Base-by-base conservation (phyloP, 129 eudicot species). In the Oenanthe sinensis region DNA sequence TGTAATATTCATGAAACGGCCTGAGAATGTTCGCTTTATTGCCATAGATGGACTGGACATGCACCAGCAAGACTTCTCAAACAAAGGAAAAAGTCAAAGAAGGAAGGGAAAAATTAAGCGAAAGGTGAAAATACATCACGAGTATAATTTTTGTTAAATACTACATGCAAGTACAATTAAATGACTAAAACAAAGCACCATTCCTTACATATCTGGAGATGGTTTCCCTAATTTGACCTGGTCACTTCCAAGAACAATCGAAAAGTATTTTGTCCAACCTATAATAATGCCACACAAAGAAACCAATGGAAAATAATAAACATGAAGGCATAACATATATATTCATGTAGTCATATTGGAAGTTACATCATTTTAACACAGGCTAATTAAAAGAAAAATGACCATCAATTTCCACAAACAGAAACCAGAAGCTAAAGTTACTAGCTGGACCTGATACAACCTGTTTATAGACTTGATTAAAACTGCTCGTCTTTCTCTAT, bases 141-240 rank as follows among this genome's bases (percentile, higher is more conserved):
- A 62, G 33, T 16, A 65, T 36, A 65, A 50, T 36, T 10, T 43
- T 16, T 10, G 28, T 62, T 60, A 9, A 6, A 17, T 19, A 77
- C 19, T 6, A 28, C 71, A 63, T 67, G 42, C 14, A 67, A 65
- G 75, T 19, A 68, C 65, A 78, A 43, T 4, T 5, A 65, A 65
- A 65, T 28, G 71, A 65, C 71, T n/a, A 22, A 7, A 28, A 17
- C 65, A 76, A 67, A 30, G 47, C 19, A 14, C 13, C 43, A 15
- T 33, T 15, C 63, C 91, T 89, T 86, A 91, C 97, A 93, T 79
- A 72, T 93, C 95, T 76, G 98, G 98, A 48, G 97, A 81, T 33
- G 98, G 98, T 80, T 93, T 93, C 81, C 98, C 97, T 80, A 91
- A 85, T 85, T 86, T 83, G 84, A 93, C 98, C 77, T 89, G 86